Conservation (phyloP, 2,329 filamentous ascomycete species). For the Arthrinium puccinioides region DNA sequence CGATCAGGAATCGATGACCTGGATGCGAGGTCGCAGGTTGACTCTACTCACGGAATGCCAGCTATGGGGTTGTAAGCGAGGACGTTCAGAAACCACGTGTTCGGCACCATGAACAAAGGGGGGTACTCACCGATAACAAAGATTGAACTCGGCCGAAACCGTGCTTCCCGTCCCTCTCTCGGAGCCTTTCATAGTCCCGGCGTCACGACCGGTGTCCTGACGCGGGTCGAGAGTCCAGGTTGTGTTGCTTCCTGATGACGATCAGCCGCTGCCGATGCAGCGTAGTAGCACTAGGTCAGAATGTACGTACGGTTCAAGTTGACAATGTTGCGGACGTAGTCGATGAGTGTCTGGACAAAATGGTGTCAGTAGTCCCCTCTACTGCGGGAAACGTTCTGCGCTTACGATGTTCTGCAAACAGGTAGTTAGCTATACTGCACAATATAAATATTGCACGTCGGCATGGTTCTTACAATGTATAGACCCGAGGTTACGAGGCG, state of each 20-base stretch:
- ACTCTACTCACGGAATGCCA: conserved; percentile 6
- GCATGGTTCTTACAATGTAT: conserved; percentile 80
- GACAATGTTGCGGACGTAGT: conserved; percentile 65
- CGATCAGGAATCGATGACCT: too few relatives aligned
- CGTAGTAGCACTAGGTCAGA: too few relatives aligned
- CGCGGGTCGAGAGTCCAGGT: conserved; percentile 79
- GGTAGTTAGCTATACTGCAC: background rate
- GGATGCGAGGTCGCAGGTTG: too few relatives aligned
- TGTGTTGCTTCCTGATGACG: conserved; percentile 46
- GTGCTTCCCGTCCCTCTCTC: conserved; percentile 72
- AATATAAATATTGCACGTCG: too few relatives aligned
- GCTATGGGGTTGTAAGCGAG: background rate
- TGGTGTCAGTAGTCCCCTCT: background rate
- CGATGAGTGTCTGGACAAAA: background rate
- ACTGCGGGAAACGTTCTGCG: background rate
- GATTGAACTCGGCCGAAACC: conserved; percentile 82
- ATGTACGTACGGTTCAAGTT: conserved; percentile 53
- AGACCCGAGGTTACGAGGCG: conserved; percentile 67
- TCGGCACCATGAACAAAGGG: too few relatives aligned
- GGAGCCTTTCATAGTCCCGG: conserved; percentile 47
- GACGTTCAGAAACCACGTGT: too few relatives aligned
- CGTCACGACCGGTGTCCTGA: conserved; percentile 53
- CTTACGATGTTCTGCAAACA: background rate
- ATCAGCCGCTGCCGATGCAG: too few relatives aligned
- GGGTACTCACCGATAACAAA: conserved; percentile 71